phyloP scores from a whole-genome alignment of 352 stramenopile genomes.

The Achlya hypogyna region DNA sequence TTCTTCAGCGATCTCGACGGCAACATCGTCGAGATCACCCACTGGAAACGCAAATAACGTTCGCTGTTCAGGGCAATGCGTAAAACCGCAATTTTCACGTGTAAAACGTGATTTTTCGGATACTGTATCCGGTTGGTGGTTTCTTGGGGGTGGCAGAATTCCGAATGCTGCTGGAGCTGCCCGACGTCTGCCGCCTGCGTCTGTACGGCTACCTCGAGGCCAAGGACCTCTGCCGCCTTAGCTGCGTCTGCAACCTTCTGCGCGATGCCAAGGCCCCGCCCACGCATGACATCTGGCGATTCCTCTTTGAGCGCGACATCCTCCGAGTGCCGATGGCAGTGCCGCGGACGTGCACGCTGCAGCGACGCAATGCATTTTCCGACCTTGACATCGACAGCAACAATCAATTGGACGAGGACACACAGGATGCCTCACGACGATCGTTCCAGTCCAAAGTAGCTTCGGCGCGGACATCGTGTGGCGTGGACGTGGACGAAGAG shows the following conservation, averaged over 20 bases:
- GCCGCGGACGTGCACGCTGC: slow-evolving; percentile 7
- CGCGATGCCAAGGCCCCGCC: not conserved
- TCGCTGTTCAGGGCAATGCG: too few relatives aligned
- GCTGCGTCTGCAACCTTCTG: not conserved
- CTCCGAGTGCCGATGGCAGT: not conserved
- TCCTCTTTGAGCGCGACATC: slow-evolving; percentile 1
- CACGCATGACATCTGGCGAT: not conserved
- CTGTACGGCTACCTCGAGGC: slow-evolving; percentile 12
- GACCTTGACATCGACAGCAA: not conserved
- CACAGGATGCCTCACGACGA: not conserved
- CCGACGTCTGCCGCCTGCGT: not conserved
- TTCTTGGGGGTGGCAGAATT: too few relatives aligned
- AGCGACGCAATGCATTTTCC: slow-evolving; percentile 15
- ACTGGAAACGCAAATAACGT: not conserved
- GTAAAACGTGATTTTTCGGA: not conserved
- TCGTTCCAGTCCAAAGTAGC: not conserved
- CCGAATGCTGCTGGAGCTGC: not conserved
- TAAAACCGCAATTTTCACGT: not conserved
- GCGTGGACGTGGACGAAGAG: slow-evolving; percentile 4
- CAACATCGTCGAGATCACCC: slow-evolving; percentile 16
- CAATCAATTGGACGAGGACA: not conserved
- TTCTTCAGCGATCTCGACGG: slow-evolving; percentile 16
- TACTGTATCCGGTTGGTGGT: not conserved
- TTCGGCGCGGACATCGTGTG: not conserved
- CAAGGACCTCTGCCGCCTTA: not conserved